These are phyloP conservation scores for Maudiozyma pseudohumilis DNA, from an alignment of 805 yeast species.

Conservation along the genomic window DNA sequence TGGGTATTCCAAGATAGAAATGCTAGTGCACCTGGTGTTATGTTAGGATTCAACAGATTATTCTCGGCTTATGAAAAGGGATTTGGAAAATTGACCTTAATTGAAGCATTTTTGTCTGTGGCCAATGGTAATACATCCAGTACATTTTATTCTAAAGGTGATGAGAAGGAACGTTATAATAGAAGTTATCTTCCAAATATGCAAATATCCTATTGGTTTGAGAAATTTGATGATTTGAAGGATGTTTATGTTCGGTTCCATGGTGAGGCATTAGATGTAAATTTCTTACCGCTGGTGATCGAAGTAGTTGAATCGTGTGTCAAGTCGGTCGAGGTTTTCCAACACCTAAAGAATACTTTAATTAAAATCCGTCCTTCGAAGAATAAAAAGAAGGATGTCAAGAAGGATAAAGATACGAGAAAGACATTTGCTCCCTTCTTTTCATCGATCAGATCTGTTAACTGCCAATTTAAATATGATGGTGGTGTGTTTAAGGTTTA, in stretches of 20 bases:
- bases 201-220: constrained; percentile 37
- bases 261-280: constrained; percentile 65
- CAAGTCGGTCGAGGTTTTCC: constrained; percentile 38
- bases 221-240: constrained; percentile 27
- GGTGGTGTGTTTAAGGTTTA: constrained; percentile 51
- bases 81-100: constrained; percentile 57
- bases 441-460: constrained; percentile 32
- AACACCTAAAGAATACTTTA: constrained; percentile 22
- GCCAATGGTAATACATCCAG: constrained; percentile 51
- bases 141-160: constrained; percentile 37
- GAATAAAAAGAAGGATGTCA: constrained; percentile 1
- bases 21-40: constrained; percentile 53
- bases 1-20: constrained; percentile 54
- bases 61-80: constrained; percentile 53
- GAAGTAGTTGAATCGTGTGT: constrained; percentile 43
- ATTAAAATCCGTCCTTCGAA: constrained; percentile 4
- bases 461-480: constrained; percentile 48
- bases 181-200: constrained; percentile 62
- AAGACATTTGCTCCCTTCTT: constrained; percentile 16
- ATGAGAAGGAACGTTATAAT: constrained; percentile 41
- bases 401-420: constrained; percentile 1
- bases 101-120: constrained; percentile 60
- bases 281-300: constrained; percentile 47
- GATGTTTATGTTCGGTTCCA: constrained; percentile 42
- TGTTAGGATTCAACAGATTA: constrained; percentile 65